Base-by-base conservation (phyloP, 345 rosid genomes). In the Eucalyptus tenuipes region DNA sequence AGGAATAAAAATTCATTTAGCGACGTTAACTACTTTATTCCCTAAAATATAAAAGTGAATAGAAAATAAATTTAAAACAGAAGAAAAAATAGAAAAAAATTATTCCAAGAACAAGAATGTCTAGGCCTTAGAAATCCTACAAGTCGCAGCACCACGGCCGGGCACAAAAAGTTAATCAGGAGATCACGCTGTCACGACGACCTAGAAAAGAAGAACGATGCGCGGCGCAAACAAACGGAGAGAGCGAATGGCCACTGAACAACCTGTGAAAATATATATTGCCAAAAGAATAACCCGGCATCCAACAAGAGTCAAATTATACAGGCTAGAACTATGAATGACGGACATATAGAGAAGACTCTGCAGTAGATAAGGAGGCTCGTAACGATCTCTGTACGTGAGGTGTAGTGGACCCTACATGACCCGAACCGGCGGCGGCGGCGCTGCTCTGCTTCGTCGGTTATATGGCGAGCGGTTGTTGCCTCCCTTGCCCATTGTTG, bases 401-500 rank as follows among this genome's bases (percentile, higher is more conserved):
- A 40, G 84, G 27, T 20, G 84, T 13, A 40, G 84, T 9, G 27
- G 84, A 75, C 44, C 47, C 84, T 75, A 75, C 16, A 20, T 5
- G 24, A 40, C 47, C 84, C 14, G 29, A 75, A 75, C 24, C 29
- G 37, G 13, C 81, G 25, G 13, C 81, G 25, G 6, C 53, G 57
- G 57, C 29, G 66, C n/a, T n/a, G 59, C 42, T n/a, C 79, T 13
- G 44, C 86, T 27, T 13, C 45, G 47, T 22, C 5, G 71, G 84
- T 88, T 75, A 93, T 42, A 91, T 45, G 37, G 89, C 87, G 42
- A 88, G 89, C 8, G 92, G 92, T 71, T 85, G 90, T 47, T 90
- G 89, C 57, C 94, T 85, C 87, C 93, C 55, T 86, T 93, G 92
- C n/a, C 90, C 93, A 66, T 91, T 89, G 90, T 89, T 91, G 91